Evolutionary conservation across 345 rosid genomes (phyloP), one percentile per base, ranked within the genome.

Genomic region (Rhizophora apiculata): DNA sequence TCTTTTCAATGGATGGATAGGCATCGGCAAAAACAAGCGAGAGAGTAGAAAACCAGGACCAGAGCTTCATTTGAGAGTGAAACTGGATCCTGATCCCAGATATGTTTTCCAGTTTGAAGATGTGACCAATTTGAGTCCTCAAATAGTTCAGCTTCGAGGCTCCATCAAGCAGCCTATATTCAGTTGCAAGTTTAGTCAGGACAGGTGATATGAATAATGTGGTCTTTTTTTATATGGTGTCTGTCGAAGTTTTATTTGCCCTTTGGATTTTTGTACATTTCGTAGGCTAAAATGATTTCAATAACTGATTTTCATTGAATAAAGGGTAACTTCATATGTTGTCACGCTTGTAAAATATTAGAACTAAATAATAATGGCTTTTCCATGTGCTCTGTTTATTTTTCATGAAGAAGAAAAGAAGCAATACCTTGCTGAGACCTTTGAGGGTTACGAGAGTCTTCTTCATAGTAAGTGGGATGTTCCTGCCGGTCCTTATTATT

Each of bases 41-140:
- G 96, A 85, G 53, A 79, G 72, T 21, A 78, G 86, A 61, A 86
- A 78, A 74, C 88, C 87, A 36, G 92, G 78, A 26, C 89, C 83
- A 21, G 94, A 90, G 74, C 98, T 93, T 78, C 98, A 93, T 75
- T 77, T 93, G 84, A 87, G 82, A 74, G 93, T 93, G 66, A 88
- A 89, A 77, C 84, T 90, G 1, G 98, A 91, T 83, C 98, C 98
- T 72, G 97, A 93, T 79, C 98, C 98, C 30, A 81, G 97, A 74
- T 93, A 90, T 65, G 88, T 93, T 36, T 93, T 93, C 79, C 96
- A 93, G 85, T 93, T 93, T 56, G 98, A 93, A 78, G 98, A 93
- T 70, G 79, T 81, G 64, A 91, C 96, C 61, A 85, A 80, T 63
- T 71, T 76, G 75, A 93, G 98, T 69, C 96, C 98, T 79, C 97